Evolutionary conservation across 257 asterid species (phyloP), one percentile per base, ranked within the genome.

Genomic region (Vinca minor): DNA sequence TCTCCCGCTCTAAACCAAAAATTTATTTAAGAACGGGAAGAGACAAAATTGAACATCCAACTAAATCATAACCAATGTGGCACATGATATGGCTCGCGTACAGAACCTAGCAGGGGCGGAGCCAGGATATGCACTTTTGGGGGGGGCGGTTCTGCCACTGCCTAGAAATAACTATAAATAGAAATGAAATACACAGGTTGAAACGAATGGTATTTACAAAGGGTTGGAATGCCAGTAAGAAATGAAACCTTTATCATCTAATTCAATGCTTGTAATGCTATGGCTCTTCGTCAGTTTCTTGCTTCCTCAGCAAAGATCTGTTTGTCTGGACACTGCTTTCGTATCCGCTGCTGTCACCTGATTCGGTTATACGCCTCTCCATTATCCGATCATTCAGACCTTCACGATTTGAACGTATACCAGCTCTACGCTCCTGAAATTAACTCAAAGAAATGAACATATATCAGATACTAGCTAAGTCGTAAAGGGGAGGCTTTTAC

Each of bases 321-420:
- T 76, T 89, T 17, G 85, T 84, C 69, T 86, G 94, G 44, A 76
- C 82, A 26, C 89, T 76, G 76, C 95, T 91, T 69, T 87, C 98
- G 17, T 87, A 91, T 61, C 96, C 96, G 45, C 95, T 86, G 58
- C 95, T 88, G 56, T 91, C 98, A 13, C 94, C 96, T 0, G 87
- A 82, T 65, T 91, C 97, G 8, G 52, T 60, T 60, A 76, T 20
- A 41, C 74, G 78, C 60, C 76, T 90, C 65, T 80, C 95, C 68
- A 50, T 65, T 14, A 71, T 18, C 69, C 74, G 76, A 34, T 79
- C 86, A 62, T 78, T 81, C 65, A 23, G 55, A 34, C 72, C 72
- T 48, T 80, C 85, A 17, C 71, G 85, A 44, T 66, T 66, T 35
- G 78, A 49, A 45, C 76, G 83, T 14, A 74, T 75, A 66, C 89